phyloP scores from a whole-genome alignment of 257 asterid genomes.

The Apocynum venetum region DNA sequence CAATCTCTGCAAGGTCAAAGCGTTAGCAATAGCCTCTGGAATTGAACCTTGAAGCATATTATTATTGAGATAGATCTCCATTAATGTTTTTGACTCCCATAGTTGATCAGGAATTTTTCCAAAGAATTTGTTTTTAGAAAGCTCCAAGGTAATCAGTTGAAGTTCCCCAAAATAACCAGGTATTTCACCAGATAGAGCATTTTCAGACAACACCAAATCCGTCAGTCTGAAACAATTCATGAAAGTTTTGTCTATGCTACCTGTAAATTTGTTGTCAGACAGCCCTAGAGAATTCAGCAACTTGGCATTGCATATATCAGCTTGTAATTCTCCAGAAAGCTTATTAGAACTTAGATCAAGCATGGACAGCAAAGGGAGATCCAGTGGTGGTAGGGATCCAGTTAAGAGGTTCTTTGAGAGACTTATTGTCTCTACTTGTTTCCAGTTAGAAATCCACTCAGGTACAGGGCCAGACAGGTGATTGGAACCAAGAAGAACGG shows the following conservation, averaged over 20 bases:
- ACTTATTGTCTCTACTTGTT: constrained; percentile 31
- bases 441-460: constrained; percentile 75
- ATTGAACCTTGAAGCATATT: constrained; percentile 55
- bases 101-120: constrained; percentile 58
- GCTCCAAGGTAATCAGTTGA: constrained; percentile 47
- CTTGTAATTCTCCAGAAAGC: constrained; percentile 55
- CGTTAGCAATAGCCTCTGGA: constrained; percentile 30
- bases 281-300: constrained; percentile 37
- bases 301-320: constrained; percentile 49
- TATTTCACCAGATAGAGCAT: constrained; percentile 51
- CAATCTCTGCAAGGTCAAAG: constrained; percentile 39
- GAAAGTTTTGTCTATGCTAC: constrained; percentile 45
- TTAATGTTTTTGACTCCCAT: constrained; percentile 64
- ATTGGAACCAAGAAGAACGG: constrained; percentile 54
- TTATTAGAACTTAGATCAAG: constrained; percentile 53
- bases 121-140: constrained; percentile 48
- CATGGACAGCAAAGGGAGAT: constrained; percentile 40
- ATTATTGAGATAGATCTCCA: constrained; percentile 43
- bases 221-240: constrained; percentile 40
- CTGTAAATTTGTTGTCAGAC: constrained; percentile 56
- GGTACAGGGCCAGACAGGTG: constrained; percentile 61
- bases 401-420: constrained; percentile 53
- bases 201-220: constrained; percentile 57
- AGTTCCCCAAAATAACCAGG: constrained; percentile 67
- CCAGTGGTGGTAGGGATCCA: constrained; percentile 57